Evolutionary conservation across 257 asterid species (phyloP), one percentile per base, ranked within the genome.

Genomic region (Solanum raphanifolium): DNA sequence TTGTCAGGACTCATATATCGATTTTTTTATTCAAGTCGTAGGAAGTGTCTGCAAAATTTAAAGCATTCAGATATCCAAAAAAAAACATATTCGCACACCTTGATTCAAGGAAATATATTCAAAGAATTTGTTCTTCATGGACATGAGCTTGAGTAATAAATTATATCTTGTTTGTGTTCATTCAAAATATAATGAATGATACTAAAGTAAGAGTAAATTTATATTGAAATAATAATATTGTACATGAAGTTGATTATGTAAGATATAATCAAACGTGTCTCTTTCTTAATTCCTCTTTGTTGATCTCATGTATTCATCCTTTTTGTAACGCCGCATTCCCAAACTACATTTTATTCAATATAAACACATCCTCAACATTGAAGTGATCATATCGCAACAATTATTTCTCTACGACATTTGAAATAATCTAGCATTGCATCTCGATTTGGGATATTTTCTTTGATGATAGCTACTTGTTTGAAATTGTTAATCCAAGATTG

Each of bases 401-500:
- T 10, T n/a, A 21, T 76, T n/a, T 71, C 83, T 73, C 87, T 88
- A 25, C 75, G 4, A 15, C 39, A 79, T n/a, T 34, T 73, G 8
- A 21, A 25, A 74, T 81, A 29, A 25, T 13, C 21, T 41, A 82
- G 81, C 87, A 90, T 83, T 72, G 68, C 66, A 7, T 90, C 69
- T 1, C 6, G 13, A 62, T 88, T 52, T 5, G 89, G 89, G 13
- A 68, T 87, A 32, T 78, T 78, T 38, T 89, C 48, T 32, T 88
- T 88, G 62, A 91, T 83, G 21, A 76, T 31, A 9, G 90, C 88
- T 7, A 35, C 34, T 75, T 91, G 88, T 87, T 86, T 86, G 18
- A 88, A 86, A 62, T 86, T 87, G 35, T 86, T 25, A 21, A 73
- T 88, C 91, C 91, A 91, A 21, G 84, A 39, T 39, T 83, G 82